A percentile compares a stretch with the other conserved stretches of the same genome.
These are phyloP conservation scores for Takashimella koratensis DNA, from an alignment of 1,284 basidiomycete genomes.

Conservation along the genomic window DNA sequence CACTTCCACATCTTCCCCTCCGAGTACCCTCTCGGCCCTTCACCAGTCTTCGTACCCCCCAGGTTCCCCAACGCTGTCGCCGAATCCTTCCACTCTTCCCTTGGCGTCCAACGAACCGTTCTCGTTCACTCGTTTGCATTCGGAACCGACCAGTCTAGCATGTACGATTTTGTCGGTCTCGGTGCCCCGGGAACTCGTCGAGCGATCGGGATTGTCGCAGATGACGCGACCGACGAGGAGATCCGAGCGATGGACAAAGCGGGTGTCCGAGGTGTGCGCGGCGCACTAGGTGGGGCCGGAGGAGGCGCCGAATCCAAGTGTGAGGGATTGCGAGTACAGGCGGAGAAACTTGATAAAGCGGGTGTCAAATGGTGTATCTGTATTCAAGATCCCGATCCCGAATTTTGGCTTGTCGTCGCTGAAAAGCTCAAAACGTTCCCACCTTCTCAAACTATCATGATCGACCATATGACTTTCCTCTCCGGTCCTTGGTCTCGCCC, in stretches of 20 bases:
- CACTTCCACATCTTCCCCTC: constrained; percentile 14
- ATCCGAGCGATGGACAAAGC: not conserved
- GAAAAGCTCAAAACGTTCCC: not conserved
- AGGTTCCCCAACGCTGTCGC: not conserved
- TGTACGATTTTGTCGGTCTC: not conserved
- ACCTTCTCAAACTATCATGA: constrained; percentile 3
- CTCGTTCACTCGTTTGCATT: constrained; percentile 7
- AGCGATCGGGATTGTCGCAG: not conserved
- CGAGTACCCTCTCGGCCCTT: not conserved
- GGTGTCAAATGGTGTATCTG: constrained; percentile 8
- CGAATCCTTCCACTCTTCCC: not conserved
- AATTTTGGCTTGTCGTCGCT: not conserved
- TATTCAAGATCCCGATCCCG: constrained; percentile 4
- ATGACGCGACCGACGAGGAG: not conserved
- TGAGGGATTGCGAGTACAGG: not conserved
- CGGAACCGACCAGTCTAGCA: not conserved
- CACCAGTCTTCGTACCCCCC: constrained; percentile 2
- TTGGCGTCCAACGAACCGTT: constrained; percentile 4
- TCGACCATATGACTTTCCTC: constrained; percentile 12
- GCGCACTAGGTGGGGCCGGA: not conserved
- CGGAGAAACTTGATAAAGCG: not conserved
- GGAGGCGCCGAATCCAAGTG: not conserved
- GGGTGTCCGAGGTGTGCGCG: constrained; percentile 8
- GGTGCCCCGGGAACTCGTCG: not conserved
- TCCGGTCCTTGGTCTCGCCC: constrained; percentile 4